Evolutionary conservation across 352 stramenopile species (phyloP).

Genomic region (Globisporangium cederbergense): DNA sequence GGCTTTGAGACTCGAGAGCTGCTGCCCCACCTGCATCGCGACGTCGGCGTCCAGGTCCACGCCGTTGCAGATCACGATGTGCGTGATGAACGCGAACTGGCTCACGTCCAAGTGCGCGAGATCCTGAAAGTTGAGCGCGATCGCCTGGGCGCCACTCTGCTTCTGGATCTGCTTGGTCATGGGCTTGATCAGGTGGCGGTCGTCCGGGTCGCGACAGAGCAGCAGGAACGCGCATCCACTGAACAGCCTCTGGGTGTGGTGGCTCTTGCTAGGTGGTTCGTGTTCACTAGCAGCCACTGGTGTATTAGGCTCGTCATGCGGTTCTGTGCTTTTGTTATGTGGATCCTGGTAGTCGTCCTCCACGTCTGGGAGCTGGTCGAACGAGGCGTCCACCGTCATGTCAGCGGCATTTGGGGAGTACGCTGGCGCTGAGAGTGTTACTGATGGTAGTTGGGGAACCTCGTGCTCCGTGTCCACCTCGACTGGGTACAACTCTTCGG

Average conservation of each 20-base stretch:
- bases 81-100: slow-evolving; percentile 65
- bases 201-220: slow-evolving; percentile 46
- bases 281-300: background rate
- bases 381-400: background rate
- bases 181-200: slow-evolving; percentile 33
- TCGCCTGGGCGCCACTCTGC: slow-evolving; percentile 29
- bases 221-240: slow-evolving; percentile 53
- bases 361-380: background rate
- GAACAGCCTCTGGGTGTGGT: slow-evolving; percentile 26
- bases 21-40: slow-evolving; percentile 26
- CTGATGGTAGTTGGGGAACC: background rate
- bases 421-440: background rate
- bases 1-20: slow-evolving; percentile 21
- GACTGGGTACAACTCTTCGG: slow-evolving; percentile 63
- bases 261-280: background rate
- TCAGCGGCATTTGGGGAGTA: background rate
- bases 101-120: slow-evolving; percentile 41
- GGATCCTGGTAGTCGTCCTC: background rate
- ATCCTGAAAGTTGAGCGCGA: slow-evolving; percentile 48
- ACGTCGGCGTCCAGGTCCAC: slow-evolving; percentile 30
- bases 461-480: slow-evolving; percentile 40
- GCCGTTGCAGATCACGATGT: slow-evolving; percentile 61
- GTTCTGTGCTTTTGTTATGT: background rate
- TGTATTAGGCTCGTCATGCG: background rate
- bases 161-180: slow-evolving; percentile 38